phyloP scores from a whole-genome alignment of 2,329 filamentous ascomycete genomes.

The Colletotrichum scovillei region DNA sequence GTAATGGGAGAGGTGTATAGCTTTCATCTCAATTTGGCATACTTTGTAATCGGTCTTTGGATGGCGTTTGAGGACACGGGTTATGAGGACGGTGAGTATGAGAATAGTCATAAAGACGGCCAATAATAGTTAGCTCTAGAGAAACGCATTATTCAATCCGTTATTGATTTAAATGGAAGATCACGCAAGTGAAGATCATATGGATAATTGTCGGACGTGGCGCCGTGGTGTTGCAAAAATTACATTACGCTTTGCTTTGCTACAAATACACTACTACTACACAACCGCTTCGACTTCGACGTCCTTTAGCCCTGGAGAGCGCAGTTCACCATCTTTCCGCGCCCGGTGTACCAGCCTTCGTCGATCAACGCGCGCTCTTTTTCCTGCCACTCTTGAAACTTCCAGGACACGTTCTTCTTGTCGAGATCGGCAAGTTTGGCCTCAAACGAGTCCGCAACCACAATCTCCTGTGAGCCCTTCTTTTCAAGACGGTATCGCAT shows the following conservation, averaged over 20 bases:
- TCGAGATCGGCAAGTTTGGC: conserved; percentile 81
- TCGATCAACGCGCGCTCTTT: conserved; percentile 72
- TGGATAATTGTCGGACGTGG: neutral
- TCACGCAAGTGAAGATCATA: neutral
- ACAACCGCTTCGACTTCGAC: neutral
- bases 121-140: neutral
- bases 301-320: conserved; percentile 8
- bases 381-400: conserved; percentile 75
- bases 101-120: neutral
- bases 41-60: neutral
- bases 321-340: conserved; percentile 31
- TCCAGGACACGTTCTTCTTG: conserved; percentile 75
- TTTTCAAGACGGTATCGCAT: conserved; percentile 54
- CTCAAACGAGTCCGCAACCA: conserved; percentile 50
- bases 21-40: neutral
- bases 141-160: neutral
- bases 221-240: neutral
- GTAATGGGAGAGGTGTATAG: conserved; percentile 12
- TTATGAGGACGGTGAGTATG: neutral
- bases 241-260: conserved; percentile 16
- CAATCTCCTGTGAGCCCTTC: neutral
- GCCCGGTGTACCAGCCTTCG: conserved; percentile 72
- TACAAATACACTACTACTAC: conserved; percentile 13
- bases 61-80: neutral
- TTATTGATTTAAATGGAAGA: neutral